Evolutionary conservation across 2,329 filamentous ascomycete genomes (phyloP).

Genomic region (Stachybotrys chlorohalonatus): DNA sequence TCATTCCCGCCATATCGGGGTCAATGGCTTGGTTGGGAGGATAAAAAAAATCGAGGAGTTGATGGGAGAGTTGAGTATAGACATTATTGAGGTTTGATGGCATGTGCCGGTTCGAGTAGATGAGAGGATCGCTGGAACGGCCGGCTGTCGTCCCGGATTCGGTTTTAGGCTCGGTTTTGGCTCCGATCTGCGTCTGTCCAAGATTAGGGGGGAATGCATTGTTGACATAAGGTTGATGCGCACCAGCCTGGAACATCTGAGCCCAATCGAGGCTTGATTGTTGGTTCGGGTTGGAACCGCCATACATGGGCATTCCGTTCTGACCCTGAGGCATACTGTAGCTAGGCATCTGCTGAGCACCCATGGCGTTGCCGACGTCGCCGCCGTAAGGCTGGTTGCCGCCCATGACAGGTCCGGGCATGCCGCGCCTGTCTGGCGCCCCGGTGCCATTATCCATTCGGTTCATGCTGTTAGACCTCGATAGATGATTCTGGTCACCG

Average conservation of each 20-base stretch:
- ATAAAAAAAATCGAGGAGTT: slow-evolving; percentile 48
- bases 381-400: slow-evolving; percentile 46
- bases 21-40: slow-evolving; percentile 35
- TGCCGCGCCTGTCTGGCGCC: slow-evolving; percentile 45
- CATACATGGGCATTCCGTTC: slow-evolving; percentile 57
- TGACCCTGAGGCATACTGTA: slow-evolving; percentile 55
- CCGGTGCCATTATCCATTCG: slow-evolving; percentile 45
- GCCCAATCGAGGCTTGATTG: slow-evolving; percentile 64
- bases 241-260: slow-evolving; percentile 68
- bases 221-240: slow-evolving; percentile 56
- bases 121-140: slow-evolving; percentile 32
- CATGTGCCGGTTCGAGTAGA: slow-evolving; percentile 43
- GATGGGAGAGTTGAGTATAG: slow-evolving; percentile 44
- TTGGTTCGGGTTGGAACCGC: slow-evolving; percentile 50
- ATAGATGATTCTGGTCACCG: slow-evolving; percentile 53
- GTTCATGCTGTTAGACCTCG: slow-evolving; percentile 51
- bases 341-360: slow-evolving; percentile 53
- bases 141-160: slow-evolving; percentile 39
- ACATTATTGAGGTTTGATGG: slow-evolving; percentile 38
- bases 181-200: slow-evolving; percentile 60
- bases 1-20: slow-evolving; percentile 46
- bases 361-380: slow-evolving; percentile 53
- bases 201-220: slow-evolving; percentile 55
- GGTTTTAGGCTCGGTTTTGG: slow-evolving; percentile 56
- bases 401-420: slow-evolving; percentile 41